Percentiles rank a stretch among this genome's conserved stretches.
These are phyloP conservation scores for Panus rudis DNA, from an alignment of 768 basidiomycete species.

Conservation along the genomic window DNA sequence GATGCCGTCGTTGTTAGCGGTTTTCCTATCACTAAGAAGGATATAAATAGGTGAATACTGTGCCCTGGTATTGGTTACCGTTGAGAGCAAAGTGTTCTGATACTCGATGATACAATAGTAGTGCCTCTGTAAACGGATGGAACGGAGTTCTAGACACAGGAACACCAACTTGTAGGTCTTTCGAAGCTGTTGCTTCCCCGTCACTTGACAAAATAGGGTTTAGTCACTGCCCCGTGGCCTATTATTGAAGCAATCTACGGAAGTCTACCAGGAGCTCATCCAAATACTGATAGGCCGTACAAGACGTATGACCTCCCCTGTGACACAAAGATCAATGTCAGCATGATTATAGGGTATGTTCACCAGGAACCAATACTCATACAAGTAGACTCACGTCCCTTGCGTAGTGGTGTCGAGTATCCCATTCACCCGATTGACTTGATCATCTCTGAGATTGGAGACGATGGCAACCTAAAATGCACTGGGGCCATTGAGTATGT, in stretches of 20 bases:
- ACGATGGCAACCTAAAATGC: conserved; percentile 4
- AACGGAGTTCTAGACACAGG: conserved; percentile 14
- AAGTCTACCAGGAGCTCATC: conserved; percentile 9
- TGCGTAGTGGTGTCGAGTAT: too few species aligned
- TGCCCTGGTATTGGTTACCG: too few species aligned
- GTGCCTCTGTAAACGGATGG: too few species aligned
- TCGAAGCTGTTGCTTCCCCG: background rate
- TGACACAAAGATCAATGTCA: conserved; percentile 12
- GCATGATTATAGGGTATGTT: conserved; percentile 11
- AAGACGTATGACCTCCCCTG: conserved; percentile 10
- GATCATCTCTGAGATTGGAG: background rate
- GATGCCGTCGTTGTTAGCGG: conserved; percentile 15
- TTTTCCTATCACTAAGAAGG: background rate
- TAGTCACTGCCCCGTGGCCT: conserved; percentile 4
- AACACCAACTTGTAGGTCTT: conserved; percentile 8
- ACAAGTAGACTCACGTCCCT: too few species aligned
- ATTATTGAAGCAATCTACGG: conserved; percentile 13
- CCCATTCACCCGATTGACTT: conserved; percentile 12
- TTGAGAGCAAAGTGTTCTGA: too few species aligned
- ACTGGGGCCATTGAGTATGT: background rate
- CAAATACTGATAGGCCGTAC: background rate
- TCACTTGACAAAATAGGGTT: background rate
- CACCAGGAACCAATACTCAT: too few species aligned
- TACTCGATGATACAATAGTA: too few species aligned
- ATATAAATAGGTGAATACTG: too few species aligned